phyloP scores from a whole-genome alignment of 164 flowering plant genomes.

The Akebia trifoliata region DNA sequence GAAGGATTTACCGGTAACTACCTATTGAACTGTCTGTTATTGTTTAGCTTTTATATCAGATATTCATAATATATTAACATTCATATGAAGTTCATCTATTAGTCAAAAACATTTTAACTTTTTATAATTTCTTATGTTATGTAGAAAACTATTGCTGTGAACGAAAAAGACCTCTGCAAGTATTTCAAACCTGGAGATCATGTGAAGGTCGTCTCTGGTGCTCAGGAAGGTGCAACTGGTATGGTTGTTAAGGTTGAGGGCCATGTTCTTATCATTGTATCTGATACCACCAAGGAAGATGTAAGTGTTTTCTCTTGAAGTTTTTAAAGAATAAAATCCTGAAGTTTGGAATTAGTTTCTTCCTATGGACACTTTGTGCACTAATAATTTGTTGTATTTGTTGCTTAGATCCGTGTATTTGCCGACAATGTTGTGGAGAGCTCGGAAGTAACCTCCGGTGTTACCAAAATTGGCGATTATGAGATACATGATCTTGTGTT shows the following conservation, averaged over 20 bases:
- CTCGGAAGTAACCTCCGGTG: conserved; percentile 92
- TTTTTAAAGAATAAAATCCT: not conserved
- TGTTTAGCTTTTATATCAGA: not conserved
- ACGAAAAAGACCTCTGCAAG: conserved; percentile 84
- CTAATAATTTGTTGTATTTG: not conserved
- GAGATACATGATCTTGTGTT: conserved; percentile 95
- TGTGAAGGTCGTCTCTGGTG: conserved; percentile 90
- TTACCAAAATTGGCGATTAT: conserved; percentile 88
- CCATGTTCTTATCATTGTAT: conserved; percentile 76
- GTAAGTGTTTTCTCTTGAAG: conserved; percentile 37
- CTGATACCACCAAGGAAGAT: conserved; percentile 92
- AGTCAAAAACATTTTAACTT: not conserved
- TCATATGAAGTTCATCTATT: not conserved
- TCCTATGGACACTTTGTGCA: not conserved
- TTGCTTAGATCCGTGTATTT: conserved; percentile 74
- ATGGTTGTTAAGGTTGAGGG: conserved; percentile 94
- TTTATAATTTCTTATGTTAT: not conserved
- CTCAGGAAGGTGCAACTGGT: conserved; percentile 94
- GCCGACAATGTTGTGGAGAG: conserved; percentile 96
- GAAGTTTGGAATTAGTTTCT: not conserved
- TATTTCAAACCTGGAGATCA: conserved; percentile 94
- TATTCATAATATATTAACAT: not conserved
- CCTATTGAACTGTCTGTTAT: not conserved
- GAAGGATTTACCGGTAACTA: conserved; percentile 71
- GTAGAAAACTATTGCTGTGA: conserved; percentile 74